Evolutionary conservation across 2,329 filamentous ascomycete species (phyloP), one percentile per base, ranked within the genome.

Genomic region (Xylaria sp.): DNA sequence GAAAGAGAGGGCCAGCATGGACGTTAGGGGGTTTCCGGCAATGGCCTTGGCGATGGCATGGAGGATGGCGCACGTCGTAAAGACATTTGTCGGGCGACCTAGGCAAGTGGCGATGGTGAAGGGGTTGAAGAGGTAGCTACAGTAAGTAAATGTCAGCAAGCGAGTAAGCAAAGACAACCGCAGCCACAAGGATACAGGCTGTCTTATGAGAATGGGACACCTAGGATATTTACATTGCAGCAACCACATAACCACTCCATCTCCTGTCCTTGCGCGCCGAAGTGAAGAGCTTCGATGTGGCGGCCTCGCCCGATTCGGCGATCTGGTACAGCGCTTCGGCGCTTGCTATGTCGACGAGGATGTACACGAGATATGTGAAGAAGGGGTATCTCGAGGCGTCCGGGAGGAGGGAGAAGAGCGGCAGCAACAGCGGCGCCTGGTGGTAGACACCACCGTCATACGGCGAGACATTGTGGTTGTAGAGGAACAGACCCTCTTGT

Each of bases 401-500:
- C 10, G 96, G 95, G 54, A 99, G 87, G 54, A 98, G 87, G 44
- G 94, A 93, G 85, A 98, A 98, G 73, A 98, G 87, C 55, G 95
- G 94, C 68, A 99, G 89, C 50, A 99, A 88, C 66, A 99, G 86
- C 57, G 96, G 96, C 51, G 94, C 94, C 86, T 97, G 87, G 82
- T 90, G 87, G 80, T 88, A 91, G 78, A 91, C 93, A 76, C 96
- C 96, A 73, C 96, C 96, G 80, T 99, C 94, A 83, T 98, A 99
- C 1, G 96, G 96, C 69, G 94, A 98, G 66, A 98, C 93, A 83
- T 97, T 97, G 81, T 97, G 93, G 73, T 93, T 94, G 81, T 98
- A 98, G 25, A 99, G 89, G 78, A 97, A 99, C 67, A 99, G 84
- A 23, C 96, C 96, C 83, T 99, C 96, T 86, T 98, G 95, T 65